phyloP scores from a whole-genome alignment of 108 stramenopile species.

The Skeletonema costatum region DNA sequence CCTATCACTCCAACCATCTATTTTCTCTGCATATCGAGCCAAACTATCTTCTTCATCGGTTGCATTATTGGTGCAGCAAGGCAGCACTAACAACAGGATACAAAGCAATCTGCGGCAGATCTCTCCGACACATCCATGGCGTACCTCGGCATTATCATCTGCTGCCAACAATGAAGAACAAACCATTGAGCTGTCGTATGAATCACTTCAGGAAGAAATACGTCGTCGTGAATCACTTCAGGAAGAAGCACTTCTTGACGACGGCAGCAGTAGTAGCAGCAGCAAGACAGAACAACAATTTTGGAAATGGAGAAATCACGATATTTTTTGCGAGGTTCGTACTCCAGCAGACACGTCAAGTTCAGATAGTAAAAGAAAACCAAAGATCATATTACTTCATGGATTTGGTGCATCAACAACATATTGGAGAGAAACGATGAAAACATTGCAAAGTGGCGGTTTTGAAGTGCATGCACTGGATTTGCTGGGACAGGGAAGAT shows the following conservation, averaged over 20 bases:
- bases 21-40: background rate
- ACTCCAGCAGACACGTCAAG: background rate
- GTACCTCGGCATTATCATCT: background rate
- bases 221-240: background rate
- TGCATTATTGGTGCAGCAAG: background rate
- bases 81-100: background rate
- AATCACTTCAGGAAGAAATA: background rate
- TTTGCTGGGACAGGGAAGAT: constrained; percentile 64
- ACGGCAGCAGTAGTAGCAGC: background rate
- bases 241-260: background rate
- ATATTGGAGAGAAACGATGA: constrained; percentile 66
- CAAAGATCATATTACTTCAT: constrained; percentile 55
- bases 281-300: background rate
- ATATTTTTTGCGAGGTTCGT: constrained; percentile 28
- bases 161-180: background rate
- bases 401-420: constrained; percentile 70
- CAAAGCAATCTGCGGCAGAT: background rate
- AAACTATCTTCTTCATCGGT: too few relatives aligned
- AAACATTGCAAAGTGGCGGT: constrained; percentile 36
- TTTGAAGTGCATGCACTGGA: constrained; percentile 70
- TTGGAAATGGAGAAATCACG: constrained; percentile 45
- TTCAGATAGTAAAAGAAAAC: constrained; percentile 1
- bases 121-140: too few relatives aligned
- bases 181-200: background rate
- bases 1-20: background rate